Percentiles rank a stretch among this genome's conserved stretches.
These are phyloP conservation scores for Bombardia bombarda DNA, from an alignment of 495 filamentous ascomycete genomes.

Conservation along the genomic window DNA sequence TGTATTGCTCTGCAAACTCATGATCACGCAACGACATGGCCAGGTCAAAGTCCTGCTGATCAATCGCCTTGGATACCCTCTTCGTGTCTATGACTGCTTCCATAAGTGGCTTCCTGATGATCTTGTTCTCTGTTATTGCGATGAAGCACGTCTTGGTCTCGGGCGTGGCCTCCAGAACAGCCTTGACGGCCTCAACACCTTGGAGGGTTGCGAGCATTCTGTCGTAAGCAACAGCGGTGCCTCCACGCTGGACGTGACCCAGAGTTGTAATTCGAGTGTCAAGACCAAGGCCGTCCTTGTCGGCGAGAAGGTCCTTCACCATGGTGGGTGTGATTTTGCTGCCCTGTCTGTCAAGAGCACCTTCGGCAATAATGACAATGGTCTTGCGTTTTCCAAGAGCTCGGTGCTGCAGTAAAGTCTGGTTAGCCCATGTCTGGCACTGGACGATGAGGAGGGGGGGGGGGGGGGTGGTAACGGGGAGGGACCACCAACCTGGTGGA, in stretches of 20 bases:
- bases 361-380: conserved; percentile 96
- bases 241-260: conserved; percentile 93
- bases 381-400: conserved; percentile 89
- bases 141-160: conserved; percentile 91
- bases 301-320: conserved; percentile 81
- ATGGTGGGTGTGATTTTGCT: conserved; percentile 72
- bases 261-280: conserved; percentile 94
- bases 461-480: neutral
- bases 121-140: conserved; percentile 96
- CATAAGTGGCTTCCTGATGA: conserved; percentile 78
- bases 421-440: conserved; percentile 1
- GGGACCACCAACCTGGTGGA: conserved; percentile 56
- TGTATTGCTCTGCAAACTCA: conserved; percentile 90
- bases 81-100: conserved; percentile 82
- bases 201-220: conserved; percentile 88
- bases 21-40: conserved; percentile 85
- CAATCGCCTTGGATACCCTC: conserved; percentile 71
- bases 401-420: conserved; percentile 62
- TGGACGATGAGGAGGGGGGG: neutral
- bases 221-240: conserved; percentile 87
- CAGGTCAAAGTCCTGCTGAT: conserved; percentile 68
- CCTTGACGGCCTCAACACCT: conserved; percentile 92
- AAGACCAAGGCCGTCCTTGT: conserved; percentile 58
- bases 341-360: conserved; percentile 77
- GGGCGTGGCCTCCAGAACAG: conserved; percentile 86